Base-by-base conservation (phyloP, 2,329 filamentous ascomycete species). In the Diaporthe nobilis region DNA sequence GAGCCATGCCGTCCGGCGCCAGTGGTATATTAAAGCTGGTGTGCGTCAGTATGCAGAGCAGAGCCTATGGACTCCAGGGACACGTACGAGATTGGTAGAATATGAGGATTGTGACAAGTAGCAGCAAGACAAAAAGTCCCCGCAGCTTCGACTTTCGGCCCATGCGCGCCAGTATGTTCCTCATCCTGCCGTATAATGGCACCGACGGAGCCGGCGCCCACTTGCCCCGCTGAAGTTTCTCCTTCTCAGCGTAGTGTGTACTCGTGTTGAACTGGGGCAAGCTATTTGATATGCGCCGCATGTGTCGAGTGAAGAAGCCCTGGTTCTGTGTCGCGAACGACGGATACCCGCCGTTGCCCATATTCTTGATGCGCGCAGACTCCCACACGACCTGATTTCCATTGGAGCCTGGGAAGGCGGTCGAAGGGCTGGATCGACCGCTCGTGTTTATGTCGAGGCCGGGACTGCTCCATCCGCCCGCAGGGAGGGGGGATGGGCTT, bases 391-490 rank as follows among this genome's bases (percentile, higher is more conserved):
- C 92, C 37, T 75, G 74, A 72, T 87, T 88, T 76, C 89, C 89
- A 82, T 88, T 90, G 74, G 87, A 80, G 71, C 87, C 87, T 34
- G 79, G 85, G 82, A 84, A 89, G 84, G 81, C 85, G 82, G 84
- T 89, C 81, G 85, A 86, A 79, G 94, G 93, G 82, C 92, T 95
- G 51, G 91, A 91, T 79, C 90, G 90, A 77, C 93, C 93, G 83
- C 93, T 94, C 75, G 86, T 84, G 78, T 91, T 92, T 77, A 94
- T 92, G 81, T 91, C 93, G 82, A 95, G 89, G 78, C 93, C 94
- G 74, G 94, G 95, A 85, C 93, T 97, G 74, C 94, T 92, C 96
- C 96, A 98, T 80, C 95, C 95, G 82, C 95, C 95, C 81, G 94
- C 94, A 77, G 92, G 93, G 78, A 92, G 90, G 77, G 96, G 96